Conservation (phyloP, 2,329 filamentous ascomycete genomes). For the Xylariaceae sp. region DNA sequence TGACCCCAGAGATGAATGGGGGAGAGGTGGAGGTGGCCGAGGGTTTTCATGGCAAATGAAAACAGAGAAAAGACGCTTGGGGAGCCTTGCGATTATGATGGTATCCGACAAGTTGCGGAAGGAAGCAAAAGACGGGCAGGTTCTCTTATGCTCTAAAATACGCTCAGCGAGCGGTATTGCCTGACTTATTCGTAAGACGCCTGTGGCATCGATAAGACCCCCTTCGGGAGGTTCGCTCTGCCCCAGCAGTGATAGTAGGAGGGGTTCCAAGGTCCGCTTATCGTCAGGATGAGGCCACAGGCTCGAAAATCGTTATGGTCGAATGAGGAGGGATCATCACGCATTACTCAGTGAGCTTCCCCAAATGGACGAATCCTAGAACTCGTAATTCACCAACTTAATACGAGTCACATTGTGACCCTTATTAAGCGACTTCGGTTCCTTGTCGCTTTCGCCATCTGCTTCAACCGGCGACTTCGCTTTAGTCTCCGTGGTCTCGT, state of each 20-base stretch:
- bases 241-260: too few species aligned
- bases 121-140: neutral
- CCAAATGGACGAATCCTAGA: too few species aligned
- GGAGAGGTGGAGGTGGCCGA: neutral
- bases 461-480: slow-evolving; percentile 8
- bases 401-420: slow-evolving; percentile 29
- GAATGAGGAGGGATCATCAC: too few species aligned
- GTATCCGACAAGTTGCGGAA: neutral
- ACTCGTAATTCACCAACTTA: slow-evolving; percentile 22
- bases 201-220: too few species aligned
- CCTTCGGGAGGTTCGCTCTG: too few species aligned
- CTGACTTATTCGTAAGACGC: neutral
- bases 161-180: neutral
- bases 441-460: slow-evolving; percentile 11
- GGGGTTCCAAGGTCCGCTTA: too few species aligned
- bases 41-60: neutral
- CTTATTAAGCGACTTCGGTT: slow-evolving; percentile 21
- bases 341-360: too few species aligned
- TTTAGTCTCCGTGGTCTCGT: slow-evolving; percentile 8
- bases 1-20: neutral
- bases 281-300: too few species aligned
- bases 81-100: neutral
- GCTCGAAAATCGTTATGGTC: too few species aligned
- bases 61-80: neutral
- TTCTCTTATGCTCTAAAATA: neutral